These are phyloP conservation scores for Grosmannia penicillata DNA, from an alignment of 2,329 filamentous ascomycete genomes.

Conservation along the genomic window DNA sequence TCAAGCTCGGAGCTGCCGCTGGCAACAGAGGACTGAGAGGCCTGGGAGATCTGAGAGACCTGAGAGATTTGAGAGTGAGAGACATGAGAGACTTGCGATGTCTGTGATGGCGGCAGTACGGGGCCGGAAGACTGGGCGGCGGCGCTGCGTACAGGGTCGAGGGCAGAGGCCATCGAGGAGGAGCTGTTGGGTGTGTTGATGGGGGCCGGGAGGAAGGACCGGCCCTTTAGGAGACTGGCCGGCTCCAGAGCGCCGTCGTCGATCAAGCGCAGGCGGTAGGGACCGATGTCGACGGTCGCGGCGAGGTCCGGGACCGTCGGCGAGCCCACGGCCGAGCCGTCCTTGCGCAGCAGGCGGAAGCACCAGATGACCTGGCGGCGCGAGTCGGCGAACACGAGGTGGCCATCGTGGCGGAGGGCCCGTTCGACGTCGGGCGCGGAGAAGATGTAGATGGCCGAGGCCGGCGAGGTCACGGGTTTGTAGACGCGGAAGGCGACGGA, in stretches of 20 bases:
- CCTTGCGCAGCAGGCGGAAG: slow-evolving; percentile 32
- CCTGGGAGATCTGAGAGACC: too few relatives aligned
- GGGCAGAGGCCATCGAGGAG: slow-evolving; percentile 23
- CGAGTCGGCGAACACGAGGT: slow-evolving; percentile 37
- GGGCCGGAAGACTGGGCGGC: neutral
- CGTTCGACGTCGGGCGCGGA: slow-evolving; percentile 36
- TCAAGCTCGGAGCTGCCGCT: neutral
- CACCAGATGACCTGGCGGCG: slow-evolving; percentile 37
- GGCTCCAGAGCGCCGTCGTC: slow-evolving; percentile 39
- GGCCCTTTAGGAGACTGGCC: slow-evolving; percentile 29
- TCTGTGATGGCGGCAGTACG: neutral
- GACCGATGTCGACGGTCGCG: slow-evolving; percentile 26
- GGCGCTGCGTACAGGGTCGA: slow-evolving; percentile 5
- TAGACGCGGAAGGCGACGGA: slow-evolving; percentile 41
- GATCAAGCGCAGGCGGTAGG: slow-evolving; percentile 26
- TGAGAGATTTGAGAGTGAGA: too few relatives aligned
- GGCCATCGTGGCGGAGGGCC: slow-evolving; percentile 33
- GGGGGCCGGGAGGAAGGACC: slow-evolving; percentile 22
- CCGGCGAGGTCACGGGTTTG: slow-evolving; percentile 29
- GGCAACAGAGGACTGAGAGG: too few relatives aligned
- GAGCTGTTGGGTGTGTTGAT: slow-evolving; percentile 31
- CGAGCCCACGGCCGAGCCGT: slow-evolving; percentile 16
- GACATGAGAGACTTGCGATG: too few relatives aligned
- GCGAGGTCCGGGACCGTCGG: slow-evolving; percentile 17
- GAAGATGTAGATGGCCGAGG: slow-evolving; percentile 26